Percentiles rank a stretch among this genome's conserved stretches.
phyloP scores from a whole-genome alignment of 805 yeast genomes.

The Yamadazyma phyllophila region DNA sequence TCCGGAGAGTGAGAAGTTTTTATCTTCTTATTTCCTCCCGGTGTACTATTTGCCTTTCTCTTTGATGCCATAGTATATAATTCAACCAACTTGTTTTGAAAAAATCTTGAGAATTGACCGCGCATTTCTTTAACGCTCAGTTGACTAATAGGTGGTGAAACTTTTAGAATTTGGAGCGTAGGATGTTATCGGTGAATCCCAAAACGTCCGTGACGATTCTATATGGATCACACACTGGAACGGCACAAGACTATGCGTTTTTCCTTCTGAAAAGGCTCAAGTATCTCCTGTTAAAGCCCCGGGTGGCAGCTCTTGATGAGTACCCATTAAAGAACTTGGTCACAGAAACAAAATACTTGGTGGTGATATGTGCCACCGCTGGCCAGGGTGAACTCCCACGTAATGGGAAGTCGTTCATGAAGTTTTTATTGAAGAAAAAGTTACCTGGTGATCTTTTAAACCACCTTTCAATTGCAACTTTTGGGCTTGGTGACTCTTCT shows the following conservation, averaged over 20 bases:
- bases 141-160: neutral
- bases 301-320: slow-evolving; percentile 55
- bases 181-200: neutral
- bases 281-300: slow-evolving; percentile 50
- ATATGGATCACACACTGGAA: slow-evolving; percentile 93
- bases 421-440: slow-evolving; percentile 62
- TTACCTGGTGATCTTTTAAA: slow-evolving; percentile 58
- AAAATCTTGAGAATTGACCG: neutral
- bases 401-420: slow-evolving; percentile 73
- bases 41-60: slow-evolving; percentile 17
- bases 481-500: slow-evolving; percentile 93
- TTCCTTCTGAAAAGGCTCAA: slow-evolving; percentile 55
- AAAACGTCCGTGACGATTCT: slow-evolving; percentile 50
- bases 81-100: neutral
- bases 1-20: slow-evolving; percentile 13
- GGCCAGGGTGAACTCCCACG: slow-evolving; percentile 95
- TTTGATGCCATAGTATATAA: slow-evolving; percentile 22
- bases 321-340: slow-evolving; percentile 55
- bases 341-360: slow-evolving; percentile 43
- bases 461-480: slow-evolving; percentile 63
- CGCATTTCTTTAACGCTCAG: neutral
- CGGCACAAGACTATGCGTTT: slow-evolving; percentile 80
- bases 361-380: slow-evolving; percentile 79
- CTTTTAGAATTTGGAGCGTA: neutral
- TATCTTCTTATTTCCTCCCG: slow-evolving; percentile 15